These are phyloP conservation scores for Ganoderma lucidum DNA, from an alignment of 1,284 basidiomycete species.

Conservation along the genomic window DNA sequence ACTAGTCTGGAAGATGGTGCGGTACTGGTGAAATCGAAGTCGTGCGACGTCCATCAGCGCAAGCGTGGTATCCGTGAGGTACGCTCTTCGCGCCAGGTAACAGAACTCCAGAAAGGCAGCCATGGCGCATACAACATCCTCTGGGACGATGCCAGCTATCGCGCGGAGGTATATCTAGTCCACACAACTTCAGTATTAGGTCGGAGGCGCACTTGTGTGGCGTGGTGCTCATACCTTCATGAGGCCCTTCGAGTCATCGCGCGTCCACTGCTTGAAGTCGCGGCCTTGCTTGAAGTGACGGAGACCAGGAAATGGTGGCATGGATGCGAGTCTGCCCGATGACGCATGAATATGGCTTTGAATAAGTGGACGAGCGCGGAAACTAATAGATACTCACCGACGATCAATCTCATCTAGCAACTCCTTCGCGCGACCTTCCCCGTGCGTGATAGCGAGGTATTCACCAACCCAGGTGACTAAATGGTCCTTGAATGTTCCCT, in stretches of 20 bases:
- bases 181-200: too few species aligned
- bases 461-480: slow-evolving; percentile 34
- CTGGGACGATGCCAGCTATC: slow-evolving; percentile 4
- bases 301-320: slow-evolving; percentile 20
- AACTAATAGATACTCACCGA: background rate
- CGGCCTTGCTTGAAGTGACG: slow-evolving; percentile 21
- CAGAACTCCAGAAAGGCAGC: slow-evolving; percentile 35
- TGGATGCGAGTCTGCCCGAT: background rate
- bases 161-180: too few species aligned
- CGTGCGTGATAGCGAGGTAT: slow-evolving; percentile 18
- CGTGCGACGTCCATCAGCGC: too few species aligned
- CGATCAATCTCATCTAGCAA: background rate
- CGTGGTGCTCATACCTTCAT: slow-evolving; percentile 32
- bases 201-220: too few species aligned
- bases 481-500: slow-evolving; percentile 42
- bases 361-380: too few species aligned
- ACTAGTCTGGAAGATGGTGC: slow-evolving; percentile 20
- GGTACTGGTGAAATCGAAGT: too few species aligned
- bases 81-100: slow-evolving; percentile 28
- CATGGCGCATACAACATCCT: slow-evolving; percentile 25
- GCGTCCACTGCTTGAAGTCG: slow-evolving; percentile 33
- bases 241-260: slow-evolving; percentile 31
- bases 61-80: slow-evolving; percentile 1
- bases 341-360: too few species aligned
- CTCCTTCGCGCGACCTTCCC: background rate